Percentiles rank a stretch among this genome's conserved stretches.
Evolutionary conservation across 2,329 filamentous ascomycete genomes (phyloP).

Genomic region (Chaetomium olivaceum): DNA sequence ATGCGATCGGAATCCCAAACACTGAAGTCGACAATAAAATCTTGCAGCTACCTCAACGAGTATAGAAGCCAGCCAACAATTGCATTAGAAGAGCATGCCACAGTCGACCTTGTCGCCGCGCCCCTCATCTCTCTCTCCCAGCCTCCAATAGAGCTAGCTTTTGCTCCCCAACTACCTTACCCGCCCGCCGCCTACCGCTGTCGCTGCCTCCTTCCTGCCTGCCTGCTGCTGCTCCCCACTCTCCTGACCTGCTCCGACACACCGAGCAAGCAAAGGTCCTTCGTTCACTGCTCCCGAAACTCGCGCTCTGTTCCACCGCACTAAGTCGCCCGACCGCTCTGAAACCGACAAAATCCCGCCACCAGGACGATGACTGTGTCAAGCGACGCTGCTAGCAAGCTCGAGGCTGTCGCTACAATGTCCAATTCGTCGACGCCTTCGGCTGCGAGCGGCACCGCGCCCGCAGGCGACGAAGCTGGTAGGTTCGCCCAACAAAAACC

Average conservation of each 20-base stretch:
- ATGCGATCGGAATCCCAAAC: conserved; percentile 20
- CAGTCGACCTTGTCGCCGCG: conserved; percentile 26
- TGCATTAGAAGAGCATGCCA: conserved; percentile 32
- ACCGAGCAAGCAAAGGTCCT: background rate
- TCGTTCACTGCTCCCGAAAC: conserved; percentile 11
- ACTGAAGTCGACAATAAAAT: conserved; percentile 12
- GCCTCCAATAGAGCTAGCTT: conserved; percentile 28
- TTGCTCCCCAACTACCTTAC: conserved; percentile 21
- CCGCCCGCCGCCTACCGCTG: conserved; percentile 22
- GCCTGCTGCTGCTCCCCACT: conserved; percentile 22
- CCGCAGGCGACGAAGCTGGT: conserved; percentile 37
- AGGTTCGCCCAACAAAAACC: conserved; percentile 23
- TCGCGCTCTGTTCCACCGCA: conserved; percentile 15
- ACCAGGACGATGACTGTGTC: conserved; percentile 33
- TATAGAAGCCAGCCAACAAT: conserved; percentile 21
- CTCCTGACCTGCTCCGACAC: conserved; percentile 12
- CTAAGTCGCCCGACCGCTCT: conserved; percentile 12
- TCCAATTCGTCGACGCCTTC: conserved; percentile 34
- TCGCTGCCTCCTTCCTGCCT: conserved; percentile 27
- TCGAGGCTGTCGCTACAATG: conserved; percentile 33
- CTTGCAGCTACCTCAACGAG: conserved; percentile 9
- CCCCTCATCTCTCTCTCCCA: conserved; percentile 28
- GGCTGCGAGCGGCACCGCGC: conserved; percentile 26
- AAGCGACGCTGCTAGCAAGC: conserved; percentile 30
- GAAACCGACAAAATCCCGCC: conserved; percentile 13